Percentiles rank a stretch among this genome's conserved stretches.
Evolutionary conservation across 441 rosid species (phyloP).

Genomic region (Jatropha multifida): DNA sequence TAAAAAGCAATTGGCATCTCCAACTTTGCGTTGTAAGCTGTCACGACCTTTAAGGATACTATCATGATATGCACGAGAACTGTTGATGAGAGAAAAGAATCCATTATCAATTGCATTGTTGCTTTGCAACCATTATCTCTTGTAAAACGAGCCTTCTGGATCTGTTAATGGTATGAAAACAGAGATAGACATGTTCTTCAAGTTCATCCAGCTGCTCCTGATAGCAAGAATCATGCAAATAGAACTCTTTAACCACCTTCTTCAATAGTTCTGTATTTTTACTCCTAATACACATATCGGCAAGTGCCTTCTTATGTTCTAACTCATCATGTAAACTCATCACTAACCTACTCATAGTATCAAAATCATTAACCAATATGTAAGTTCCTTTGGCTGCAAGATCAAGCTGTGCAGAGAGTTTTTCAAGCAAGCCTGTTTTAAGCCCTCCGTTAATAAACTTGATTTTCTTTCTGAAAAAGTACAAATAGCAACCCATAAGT

Average conservation of each 20-base stretch:
- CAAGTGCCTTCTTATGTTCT: constrained; percentile 52
- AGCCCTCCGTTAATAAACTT: constrained; percentile 16
- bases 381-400: constrained; percentile 70
- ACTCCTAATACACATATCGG: constrained; percentile 51
- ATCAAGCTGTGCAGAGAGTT: constrained; percentile 56
- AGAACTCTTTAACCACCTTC: constrained; percentile 53
- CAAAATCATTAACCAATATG: constrained; percentile 61
- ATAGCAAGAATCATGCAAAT: constrained; percentile 42
- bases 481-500: constrained; percentile 38
- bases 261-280: constrained; percentile 47
- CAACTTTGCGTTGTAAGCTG: neutral
- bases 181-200: constrained; percentile 60
- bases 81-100: neutral
- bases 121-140: constrained; percentile 35
- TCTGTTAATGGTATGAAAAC: constrained; percentile 76
- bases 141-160: constrained; percentile 61
- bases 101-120: neutral
- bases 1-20: neutral
- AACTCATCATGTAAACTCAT: constrained; percentile 62
- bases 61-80: neutral
- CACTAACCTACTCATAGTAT: constrained; percentile 54
- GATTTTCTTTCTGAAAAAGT: constrained; percentile 33
- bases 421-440: constrained; percentile 33
- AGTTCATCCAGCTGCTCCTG: constrained; percentile 69
- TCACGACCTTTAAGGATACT: neutral